phyloP scores from a whole-genome alignment of 352 stramenopile genomes.

The Elongisporangium prolatum region DNA sequence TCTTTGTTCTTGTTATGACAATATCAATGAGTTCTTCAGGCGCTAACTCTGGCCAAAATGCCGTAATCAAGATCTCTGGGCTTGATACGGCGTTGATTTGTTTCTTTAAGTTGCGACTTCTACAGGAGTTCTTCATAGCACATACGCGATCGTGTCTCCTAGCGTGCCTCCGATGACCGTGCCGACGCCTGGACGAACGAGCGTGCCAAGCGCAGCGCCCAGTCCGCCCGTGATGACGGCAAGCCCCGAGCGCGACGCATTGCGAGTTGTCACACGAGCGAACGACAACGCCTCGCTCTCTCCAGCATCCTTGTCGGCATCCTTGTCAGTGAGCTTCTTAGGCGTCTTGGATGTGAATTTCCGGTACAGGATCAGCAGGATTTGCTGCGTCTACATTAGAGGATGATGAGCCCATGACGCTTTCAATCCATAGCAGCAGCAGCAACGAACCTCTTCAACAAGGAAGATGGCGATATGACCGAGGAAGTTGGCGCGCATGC shows the following conservation, averaged over 20 bases:
- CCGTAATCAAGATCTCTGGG: no score
- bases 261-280: conserved; percentile 42
- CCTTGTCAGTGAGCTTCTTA: conserved; percentile 33
- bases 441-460: conserved; percentile 62
- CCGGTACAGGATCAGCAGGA: conserved; percentile 68
- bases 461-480: conserved; percentile 79
- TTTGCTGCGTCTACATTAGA: conserved; percentile 57
- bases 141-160: conserved; percentile 77
- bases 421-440: conserved; percentile 1
- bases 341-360: conserved; percentile 36
- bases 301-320: conserved; percentile 26
- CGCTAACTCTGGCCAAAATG: no score
- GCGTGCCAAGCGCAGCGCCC: conserved; percentile 61
- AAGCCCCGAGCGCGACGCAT: conserved; percentile 55
- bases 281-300: conserved; percentile 28
- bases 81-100: no score
- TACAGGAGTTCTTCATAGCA: conserved; percentile 32
- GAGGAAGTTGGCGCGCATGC: conserved; percentile 70
- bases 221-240: conserved; percentile 66
- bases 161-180: conserved; percentile 75
- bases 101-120: not conserved
- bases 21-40: no score
- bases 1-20: no score
- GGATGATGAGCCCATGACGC: not conserved
- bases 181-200: conserved; percentile 66